Evolutionary conservation across 192 early-diverging fungal species (phyloP), one percentile per base, ranked within the genome.

Genomic region (Funneliformis geosporum): DNA sequence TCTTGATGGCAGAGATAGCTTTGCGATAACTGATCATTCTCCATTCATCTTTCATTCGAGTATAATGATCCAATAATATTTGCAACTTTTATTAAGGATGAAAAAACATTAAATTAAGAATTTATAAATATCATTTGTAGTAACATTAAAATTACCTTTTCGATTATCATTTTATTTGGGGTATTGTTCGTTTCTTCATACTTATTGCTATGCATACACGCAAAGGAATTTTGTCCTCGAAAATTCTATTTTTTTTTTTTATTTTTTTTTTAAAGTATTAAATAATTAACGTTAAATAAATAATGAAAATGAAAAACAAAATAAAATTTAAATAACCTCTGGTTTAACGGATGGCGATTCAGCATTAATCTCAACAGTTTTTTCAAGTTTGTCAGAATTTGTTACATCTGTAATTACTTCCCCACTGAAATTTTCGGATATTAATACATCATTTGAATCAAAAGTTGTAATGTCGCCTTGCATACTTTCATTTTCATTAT

Each of bases 31-130:
- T 69, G 6, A 69, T 18, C 42, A 40, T 69, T 7, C 67, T 33
- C 67, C 67, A 69, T 69, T 69, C 67, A 69, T 69, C 67, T 40
- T 23, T 69, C 67, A 69, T 69, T 69, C 67, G 16, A 23, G 33
- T 33, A 69, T 69, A 69, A 4, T 69, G 67, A 69, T 69, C 39
- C 39, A 42, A 44, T 69, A 69, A 69, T 11, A 43, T n/a, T 69
- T 69, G 14, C 16, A 69, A n/a, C 67, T 69, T 21, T 69, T 10
- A n/a, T 69, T 44, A 40, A 69, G 9, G 42, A 42, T 12, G 39
- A 44, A n/a, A n/a, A n/a, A n/a, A n/a, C n/a, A n/a, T n/a, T n/a
- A n/a, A n/a, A n/a, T n/a, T n/a, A n/a, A n/a, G n/a, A n/a, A n/a
- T n/a, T n/a, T n/a, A n/a, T n/a, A n/a, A 39, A n/a, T 21, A 18